Percentiles rank a stretch among this genome's conserved stretches.
These are phyloP conservation scores for Fusarium goolgardi DNA, from an alignment of 2,329 filamentous ascomycete species.

Conservation along the genomic window DNA sequence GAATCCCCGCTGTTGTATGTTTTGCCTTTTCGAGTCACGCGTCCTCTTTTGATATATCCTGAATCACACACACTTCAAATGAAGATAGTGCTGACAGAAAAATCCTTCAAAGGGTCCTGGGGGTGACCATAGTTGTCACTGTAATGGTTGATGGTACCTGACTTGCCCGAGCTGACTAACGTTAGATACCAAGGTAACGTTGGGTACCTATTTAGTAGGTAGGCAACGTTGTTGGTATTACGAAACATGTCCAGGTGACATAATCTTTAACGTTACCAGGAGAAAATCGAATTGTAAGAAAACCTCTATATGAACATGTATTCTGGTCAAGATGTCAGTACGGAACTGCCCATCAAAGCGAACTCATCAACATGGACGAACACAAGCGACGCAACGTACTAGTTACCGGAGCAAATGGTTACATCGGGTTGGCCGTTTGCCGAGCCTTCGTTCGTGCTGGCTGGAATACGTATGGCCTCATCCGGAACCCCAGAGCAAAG, in stretches of 20 bases:
- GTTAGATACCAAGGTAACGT: too few species aligned
- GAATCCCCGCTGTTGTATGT: conserved; percentile 19
- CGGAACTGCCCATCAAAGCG: neutral
- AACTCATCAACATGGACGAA: conserved; percentile 14
- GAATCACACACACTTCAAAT: neutral
- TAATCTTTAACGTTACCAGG: conserved; percentile 1
- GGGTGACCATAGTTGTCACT: too few species aligned
- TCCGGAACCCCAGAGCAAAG: conserved; percentile 51
- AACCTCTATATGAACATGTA: neutral
- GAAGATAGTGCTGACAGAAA: neutral
- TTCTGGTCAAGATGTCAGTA: neutral
- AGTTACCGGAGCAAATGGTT: conserved; percentile 62
- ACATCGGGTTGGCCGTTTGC: conserved; percentile 59
- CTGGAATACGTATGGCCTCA: conserved; percentile 58
- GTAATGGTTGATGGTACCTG: too few species aligned
- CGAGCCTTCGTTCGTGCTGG: conserved; percentile 59
- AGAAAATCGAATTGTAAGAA: too few species aligned
- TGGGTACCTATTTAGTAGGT: too few species aligned
- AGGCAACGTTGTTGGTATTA: conserved; percentile 1
- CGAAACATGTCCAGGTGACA: neutral
- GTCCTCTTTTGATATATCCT: too few species aligned
- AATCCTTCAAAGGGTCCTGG: neutral
- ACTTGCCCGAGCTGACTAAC: too few species aligned
- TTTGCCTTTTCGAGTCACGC: neutral
- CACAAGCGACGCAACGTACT: conserved; percentile 49